Evolutionary conservation across 2,329 filamentous ascomycete species (phyloP).

Genomic region (Trichoderma koningiopsis): DNA sequence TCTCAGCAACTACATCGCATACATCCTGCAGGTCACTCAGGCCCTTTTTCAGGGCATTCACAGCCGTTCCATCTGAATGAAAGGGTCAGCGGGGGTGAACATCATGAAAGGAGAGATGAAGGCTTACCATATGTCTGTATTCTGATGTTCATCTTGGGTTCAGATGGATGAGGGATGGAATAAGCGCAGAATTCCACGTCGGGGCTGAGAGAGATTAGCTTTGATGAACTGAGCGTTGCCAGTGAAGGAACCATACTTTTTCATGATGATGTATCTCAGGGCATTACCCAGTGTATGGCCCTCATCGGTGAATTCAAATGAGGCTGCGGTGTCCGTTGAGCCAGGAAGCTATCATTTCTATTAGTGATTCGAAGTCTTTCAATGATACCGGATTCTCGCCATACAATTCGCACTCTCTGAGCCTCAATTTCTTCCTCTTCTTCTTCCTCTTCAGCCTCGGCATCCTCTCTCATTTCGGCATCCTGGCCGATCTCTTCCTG

Average conservation of each 20-base stretch:
- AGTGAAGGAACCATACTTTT: slow-evolving; percentile 68
- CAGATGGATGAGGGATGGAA: slow-evolving; percentile 94
- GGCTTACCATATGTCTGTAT: slow-evolving; percentile 92
- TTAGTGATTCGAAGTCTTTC: slow-evolving; percentile 20
- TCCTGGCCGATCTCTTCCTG: slow-evolving; percentile 41
- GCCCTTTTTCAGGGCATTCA: slow-evolving; percentile 87
- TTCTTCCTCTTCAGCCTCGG: slow-evolving; percentile 39
- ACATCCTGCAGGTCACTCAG: slow-evolving; percentile 85
- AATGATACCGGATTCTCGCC: slow-evolving; percentile 27
- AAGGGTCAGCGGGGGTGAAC: slow-evolving; percentile 28
- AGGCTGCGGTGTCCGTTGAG: slow-evolving; percentile 83
- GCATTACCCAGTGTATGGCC: slow-evolving; percentile 96
- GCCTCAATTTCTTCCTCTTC: slow-evolving; percentile 49
- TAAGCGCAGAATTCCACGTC: slow-evolving; percentile 98
- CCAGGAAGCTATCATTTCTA: slow-evolving; percentile 69
- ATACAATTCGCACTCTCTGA: slow-evolving; percentile 65
- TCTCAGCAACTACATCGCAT: slow-evolving; percentile 90
- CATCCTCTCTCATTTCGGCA: slow-evolving; percentile 37
- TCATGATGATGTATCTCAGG: slow-evolving; percentile 94
- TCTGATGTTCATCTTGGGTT: slow-evolving; percentile 93
- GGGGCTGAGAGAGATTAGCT: slow-evolving; percentile 61
- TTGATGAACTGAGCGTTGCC: not conserved
- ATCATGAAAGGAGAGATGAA: too few relatives aligned
- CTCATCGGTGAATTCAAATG: slow-evolving; percentile 91
- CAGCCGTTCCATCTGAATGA: slow-evolving; percentile 71